A percentile compares a stretch with the other conserved stretches of the same genome.
Evolutionary conservation across 306 rosid genomes (phyloP).

Genomic region (Trifolium repens): DNA sequence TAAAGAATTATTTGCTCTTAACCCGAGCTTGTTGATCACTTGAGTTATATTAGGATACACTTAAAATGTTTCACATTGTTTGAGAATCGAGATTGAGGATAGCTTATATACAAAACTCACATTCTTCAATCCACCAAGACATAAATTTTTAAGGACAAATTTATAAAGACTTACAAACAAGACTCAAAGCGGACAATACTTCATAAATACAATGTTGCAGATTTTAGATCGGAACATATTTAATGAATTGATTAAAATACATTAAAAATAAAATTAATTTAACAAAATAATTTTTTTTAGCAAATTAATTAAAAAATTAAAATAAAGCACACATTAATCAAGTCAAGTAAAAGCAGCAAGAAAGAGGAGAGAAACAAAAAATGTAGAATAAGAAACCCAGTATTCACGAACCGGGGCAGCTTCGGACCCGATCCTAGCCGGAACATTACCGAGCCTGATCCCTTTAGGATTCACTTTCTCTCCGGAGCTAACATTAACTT

Average conservation of each 20-base stretch:
- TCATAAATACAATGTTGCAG: too few relatives aligned
- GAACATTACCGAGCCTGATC: conserved; percentile 51
- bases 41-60: too few relatives aligned
- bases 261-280: background rate
- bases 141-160: too few relatives aligned
- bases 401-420: conserved; percentile 23
- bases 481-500: conserved; percentile 51
- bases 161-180: too few relatives aligned
- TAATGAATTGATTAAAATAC: background rate
- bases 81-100: too few relatives aligned
- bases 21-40: background rate
- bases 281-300: background rate
- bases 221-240: too few relatives aligned
- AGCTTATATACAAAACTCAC: too few relatives aligned
- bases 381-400: background rate
- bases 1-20: too few relatives aligned
- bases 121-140: too few relatives aligned
- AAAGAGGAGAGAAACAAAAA: conserved; percentile 44
- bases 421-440: conserved; percentile 33
- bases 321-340: background rate
- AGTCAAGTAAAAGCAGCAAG: conserved; percentile 28
- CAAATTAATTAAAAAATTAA: background rate
- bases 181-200: too few relatives aligned
- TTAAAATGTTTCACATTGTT: too few relatives aligned
- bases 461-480: conserved; percentile 42